Evolutionary conservation across 2,329 filamentous ascomycete genomes (phyloP), one percentile per base, ranked within the genome.

Genomic region (Exophiala lecanii-corni): DNA sequence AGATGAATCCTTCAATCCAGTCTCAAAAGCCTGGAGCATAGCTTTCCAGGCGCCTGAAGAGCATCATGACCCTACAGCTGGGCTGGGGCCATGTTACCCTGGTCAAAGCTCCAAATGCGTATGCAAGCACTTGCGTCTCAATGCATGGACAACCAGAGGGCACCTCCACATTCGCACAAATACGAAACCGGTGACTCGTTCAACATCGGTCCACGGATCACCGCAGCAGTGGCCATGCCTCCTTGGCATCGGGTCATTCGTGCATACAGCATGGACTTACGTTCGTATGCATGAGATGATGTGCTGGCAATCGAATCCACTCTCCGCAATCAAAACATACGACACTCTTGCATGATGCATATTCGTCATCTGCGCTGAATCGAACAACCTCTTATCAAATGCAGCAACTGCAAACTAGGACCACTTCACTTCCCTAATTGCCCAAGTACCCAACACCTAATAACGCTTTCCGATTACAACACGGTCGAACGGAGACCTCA

Each of bases 321-420:
- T 46, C 42, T 36, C 36, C 36, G 10, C 18, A 16, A 38, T 36
- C 31, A 51, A 49, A 45, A n/a, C n/a, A n/a, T 45, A 51, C 39
- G 32, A 51, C 49, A 51, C 38, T 43, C 39, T 39, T 48, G 45
- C 49, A 48, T 30, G 19, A 34, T 38, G 15, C 18, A 28, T 10
- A n/a, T 28, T 36, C 35, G 34, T 37, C 37, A 16, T 20, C 13
- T 19, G 25, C n/a, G n/a, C n/a, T n/a, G n/a, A n/a, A n/a, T n/a
- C n/a, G n/a, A n/a, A n/a, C n/a, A n/a, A n/a, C n/a, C n/a, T n/a
- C n/a, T n/a, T n/a, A n/a, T n/a, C n/a, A n/a, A n/a, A n/a, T n/a
- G n/a, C n/a, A n/a, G n/a, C n/a, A n/a, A n/a, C n/a, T n/a, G n/a
- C n/a, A n/a, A n/a, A n/a, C n/a, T n/a, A n/a, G n/a, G n/a, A n/a